These are phyloP conservation scores for Saprolegnia diclina DNA, from an alignment of 352 stramenopile genomes.

Conservation along the genomic window DNA sequence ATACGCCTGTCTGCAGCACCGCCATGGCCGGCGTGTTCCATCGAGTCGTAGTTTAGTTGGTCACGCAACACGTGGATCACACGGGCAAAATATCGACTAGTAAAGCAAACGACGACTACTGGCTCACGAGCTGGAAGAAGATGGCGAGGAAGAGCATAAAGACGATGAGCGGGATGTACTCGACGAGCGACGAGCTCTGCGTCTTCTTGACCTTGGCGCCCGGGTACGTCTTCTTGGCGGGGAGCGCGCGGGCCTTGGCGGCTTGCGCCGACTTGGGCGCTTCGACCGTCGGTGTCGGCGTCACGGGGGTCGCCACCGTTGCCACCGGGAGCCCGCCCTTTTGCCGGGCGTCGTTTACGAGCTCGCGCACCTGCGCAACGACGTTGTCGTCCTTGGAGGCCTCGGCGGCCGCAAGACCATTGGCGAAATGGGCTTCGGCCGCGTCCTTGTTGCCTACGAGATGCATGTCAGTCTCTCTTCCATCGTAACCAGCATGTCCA, in stretches of 20 bases:
- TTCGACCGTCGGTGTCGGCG: not conserved
- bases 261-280: not conserved
- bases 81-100: no score
- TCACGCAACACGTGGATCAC: no score
- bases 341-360: conserved; percentile 19
- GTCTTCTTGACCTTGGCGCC: conserved; percentile 21
- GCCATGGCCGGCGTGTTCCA: no score
- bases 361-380: conserved; percentile 20
- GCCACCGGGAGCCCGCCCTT: conserved; percentile 5
- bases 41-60: no score
- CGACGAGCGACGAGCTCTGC: conserved; percentile 5
- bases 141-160: conserved; percentile 25
- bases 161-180: conserved; percentile 25
- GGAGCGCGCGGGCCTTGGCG: not conserved
- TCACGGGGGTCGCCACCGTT: not conserved
- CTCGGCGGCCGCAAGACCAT: conserved; percentile 17
- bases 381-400: conserved; percentile 21
- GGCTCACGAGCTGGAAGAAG: conserved; percentile 28
- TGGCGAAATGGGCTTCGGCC: conserved; percentile 16
- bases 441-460: conserved; percentile 18
- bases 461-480: not conserved
- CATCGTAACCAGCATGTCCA: no score
- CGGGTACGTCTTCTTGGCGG: conserved; percentile 24
- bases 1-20: no score
- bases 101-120: conserved; percentile 1